Base-by-base conservation (phyloP, 768 basidiomycete genomes). In the Boletus bicolor region DNA sequence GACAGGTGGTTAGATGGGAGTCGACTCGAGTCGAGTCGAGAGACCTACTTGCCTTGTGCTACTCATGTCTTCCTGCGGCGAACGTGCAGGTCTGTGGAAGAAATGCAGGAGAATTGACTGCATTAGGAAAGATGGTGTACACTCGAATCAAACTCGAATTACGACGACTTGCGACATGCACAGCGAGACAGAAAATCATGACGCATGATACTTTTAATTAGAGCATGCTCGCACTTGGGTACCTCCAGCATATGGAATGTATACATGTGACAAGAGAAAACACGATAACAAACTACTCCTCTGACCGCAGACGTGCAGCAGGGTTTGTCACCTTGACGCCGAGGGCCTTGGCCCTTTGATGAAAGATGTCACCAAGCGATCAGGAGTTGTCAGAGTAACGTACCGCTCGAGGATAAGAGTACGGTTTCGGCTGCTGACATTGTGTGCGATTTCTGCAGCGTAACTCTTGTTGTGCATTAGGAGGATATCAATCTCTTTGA, bases 381-480 rank as follows among this genome's bases (percentile, higher is more conserved):
- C 34, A 43, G 24, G 38, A 14, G 21, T n/a, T 24, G 10, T 46
- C 19, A 19, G 24, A 73, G 77, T 42, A 39, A 57, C 65, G 2
- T 59, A 91, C 88, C 94, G 83, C 76, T 95, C 93, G 49, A 98
- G 77, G 65, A 99, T 94, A 54, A 82, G 77, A 52, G 86, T 86
- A 64, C 97, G 91, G 82, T 98, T 98, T 73, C 92, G 88, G 80
- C 90, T 91, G 78, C 88, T 91, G 62, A 99, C 94, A 64, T 85
- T 87, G 82, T 97, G 95, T 50, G 97, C 97, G 66, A 99, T 93
- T 74, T 96, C 93, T 51, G 94, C 97, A 47, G 94, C 87, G 72
- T 89, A 98, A 68, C 78, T 87, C 80, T 92, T 92, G 85, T 93
- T 95, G 84, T 98, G 95, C 93, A 98, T 95, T 50, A 98, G 81